Evolutionary conservation across 2,329 filamentous ascomycete genomes (phyloP).

Genomic region (Colletotrichum gloeosporioides): DNA sequence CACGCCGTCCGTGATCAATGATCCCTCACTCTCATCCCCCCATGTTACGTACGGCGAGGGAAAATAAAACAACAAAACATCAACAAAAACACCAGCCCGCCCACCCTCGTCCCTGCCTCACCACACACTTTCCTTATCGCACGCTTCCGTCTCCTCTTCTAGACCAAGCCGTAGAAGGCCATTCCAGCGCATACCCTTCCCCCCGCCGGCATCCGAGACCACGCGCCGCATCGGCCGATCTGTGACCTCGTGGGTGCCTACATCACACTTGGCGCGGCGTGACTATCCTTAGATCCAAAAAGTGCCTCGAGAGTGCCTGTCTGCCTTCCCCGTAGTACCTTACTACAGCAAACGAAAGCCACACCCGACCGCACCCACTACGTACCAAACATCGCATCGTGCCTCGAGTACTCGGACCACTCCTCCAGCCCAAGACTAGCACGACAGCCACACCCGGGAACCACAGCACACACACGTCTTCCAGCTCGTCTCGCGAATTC

Average conservation of each 20-base stretch:
- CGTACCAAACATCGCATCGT: background rate
- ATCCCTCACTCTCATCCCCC: background rate
- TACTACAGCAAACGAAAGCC: background rate
- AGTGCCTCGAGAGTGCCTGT: background rate
- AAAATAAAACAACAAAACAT: background rate
- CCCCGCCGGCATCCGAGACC: background rate
- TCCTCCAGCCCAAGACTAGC: constrained; percentile 2
- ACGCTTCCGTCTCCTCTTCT: background rate
- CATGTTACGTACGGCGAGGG: background rate
- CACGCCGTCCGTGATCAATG: background rate
- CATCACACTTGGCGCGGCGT: constrained; percentile 9
- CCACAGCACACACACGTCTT: background rate
- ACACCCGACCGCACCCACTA: background rate
- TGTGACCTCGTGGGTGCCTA: constrained; percentile 18
- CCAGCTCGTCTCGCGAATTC: background rate
- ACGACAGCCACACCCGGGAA: constrained; percentile 14
- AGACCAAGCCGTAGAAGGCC: background rate
- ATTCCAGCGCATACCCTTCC: background rate
- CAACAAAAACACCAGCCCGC: constrained; percentile 7
- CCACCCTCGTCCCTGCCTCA: background rate
- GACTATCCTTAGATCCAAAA: constrained; percentile 7
- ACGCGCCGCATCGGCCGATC: constrained; percentile 17
- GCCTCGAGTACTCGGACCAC: constrained; percentile 5
- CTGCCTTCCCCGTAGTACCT: background rate
- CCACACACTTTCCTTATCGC: background rate